phyloP scores from a whole-genome alignment of 345 rosid genomes.

The Eutrema japonicum region DNA sequence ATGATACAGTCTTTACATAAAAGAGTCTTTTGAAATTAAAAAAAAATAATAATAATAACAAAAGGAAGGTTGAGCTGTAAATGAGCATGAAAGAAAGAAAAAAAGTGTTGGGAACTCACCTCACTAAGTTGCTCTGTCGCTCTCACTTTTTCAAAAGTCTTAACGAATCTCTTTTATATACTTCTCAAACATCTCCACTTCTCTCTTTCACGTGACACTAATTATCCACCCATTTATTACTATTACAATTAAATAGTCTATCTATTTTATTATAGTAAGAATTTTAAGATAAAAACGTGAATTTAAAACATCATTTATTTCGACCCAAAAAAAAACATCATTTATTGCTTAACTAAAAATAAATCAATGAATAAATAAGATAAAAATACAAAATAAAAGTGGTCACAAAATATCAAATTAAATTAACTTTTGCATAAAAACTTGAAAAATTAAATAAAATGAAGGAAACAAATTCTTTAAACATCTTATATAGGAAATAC shows the following conservation, averaged over 20 bases:
- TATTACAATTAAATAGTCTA: slow-evolving; percentile 13
- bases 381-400: too few relatives aligned
- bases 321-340: too few relatives aligned
- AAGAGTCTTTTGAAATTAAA: slow-evolving; percentile 5
- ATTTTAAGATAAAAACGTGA: too few relatives aligned
- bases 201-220: slow-evolving; percentile 47
- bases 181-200: slow-evolving; percentile 40
- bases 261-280: too few relatives aligned
- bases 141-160: slow-evolving; percentile 45
- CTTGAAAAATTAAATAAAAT: too few relatives aligned
- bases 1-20: slow-evolving; percentile 11
- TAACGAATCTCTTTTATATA: slow-evolving; percentile 42
- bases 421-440: too few relatives aligned
- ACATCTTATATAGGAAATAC: too few relatives aligned
- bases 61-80: slow-evolving; percentile 42
- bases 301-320: too few relatives aligned
- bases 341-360: too few relatives aligned
- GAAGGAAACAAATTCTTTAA: too few relatives aligned
- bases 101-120: slow-evolving; percentile 44
- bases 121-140: slow-evolving; percentile 42
- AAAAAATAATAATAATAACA: background rate
- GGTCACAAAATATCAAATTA: too few relatives aligned
- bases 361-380: too few relatives aligned
- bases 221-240: slow-evolving; percentile 41
- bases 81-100: slow-evolving; percentile 31